Evolutionary conservation across 208 protist genomes (phyloP).

Genomic region (Zelonia costaricensis): DNA sequence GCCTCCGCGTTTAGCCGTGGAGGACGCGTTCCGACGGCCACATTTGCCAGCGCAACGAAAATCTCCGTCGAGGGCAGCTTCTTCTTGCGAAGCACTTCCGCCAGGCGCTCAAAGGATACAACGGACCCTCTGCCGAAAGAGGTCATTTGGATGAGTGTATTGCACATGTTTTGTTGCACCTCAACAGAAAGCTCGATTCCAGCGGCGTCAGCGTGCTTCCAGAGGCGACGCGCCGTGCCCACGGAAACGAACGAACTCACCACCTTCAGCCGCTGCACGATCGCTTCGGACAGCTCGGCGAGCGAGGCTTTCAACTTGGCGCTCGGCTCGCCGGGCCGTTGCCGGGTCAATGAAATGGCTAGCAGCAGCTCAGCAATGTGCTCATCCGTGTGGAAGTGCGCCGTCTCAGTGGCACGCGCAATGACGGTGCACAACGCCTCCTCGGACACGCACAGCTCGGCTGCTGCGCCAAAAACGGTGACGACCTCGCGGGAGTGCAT

Average conservation of each 20-base stretch:
- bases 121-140: slow-evolving; percentile 27
- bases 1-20: slow-evolving; percentile 23
- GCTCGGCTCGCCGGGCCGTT: slow-evolving; percentile 11
- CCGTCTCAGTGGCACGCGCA: slow-evolving; percentile 49
- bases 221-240: slow-evolving; percentile 32
- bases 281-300: slow-evolving; percentile 33
- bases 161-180: slow-evolving; percentile 36
- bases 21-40: slow-evolving; percentile 55
- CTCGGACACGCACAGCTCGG: slow-evolving; percentile 37
- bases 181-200: slow-evolving; percentile 38
- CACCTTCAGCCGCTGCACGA: slow-evolving; percentile 59
- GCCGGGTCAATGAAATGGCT: slow-evolving; percentile 28
- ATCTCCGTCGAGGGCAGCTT: slow-evolving; percentile 38
- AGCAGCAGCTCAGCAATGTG: slow-evolving; percentile 59
- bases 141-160: slow-evolving; percentile 31
- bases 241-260: slow-evolving; percentile 40
- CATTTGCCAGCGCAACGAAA: slow-evolving; percentile 44
- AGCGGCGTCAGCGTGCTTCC: slow-evolving; percentile 20
- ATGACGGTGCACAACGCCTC: slow-evolving; percentile 51
- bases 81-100: slow-evolving; percentile 19
- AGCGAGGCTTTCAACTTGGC: slow-evolving; percentile 34
- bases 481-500: slow-evolving; percentile 80
- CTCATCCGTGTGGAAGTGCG: slow-evolving; percentile 67
- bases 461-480: slow-evolving; percentile 44
- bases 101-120: slow-evolving; percentile 20